A percentile compares a stretch with the other conserved stretches of the same genome.
These are phyloP conservation scores for Hyphopichia homilentoma DNA, from an alignment of 805 yeast species.

Conservation along the genomic window DNA sequence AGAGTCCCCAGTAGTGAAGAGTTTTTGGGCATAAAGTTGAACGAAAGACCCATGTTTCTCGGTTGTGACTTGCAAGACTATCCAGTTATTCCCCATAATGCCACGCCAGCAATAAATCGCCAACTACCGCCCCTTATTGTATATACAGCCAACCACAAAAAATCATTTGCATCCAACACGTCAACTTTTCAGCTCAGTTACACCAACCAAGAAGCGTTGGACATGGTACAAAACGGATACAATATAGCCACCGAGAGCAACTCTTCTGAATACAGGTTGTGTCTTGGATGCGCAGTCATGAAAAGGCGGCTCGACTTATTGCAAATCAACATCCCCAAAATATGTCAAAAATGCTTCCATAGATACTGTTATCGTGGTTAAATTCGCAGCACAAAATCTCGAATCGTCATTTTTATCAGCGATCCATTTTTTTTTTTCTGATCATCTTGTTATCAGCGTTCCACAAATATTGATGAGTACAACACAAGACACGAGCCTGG, in stretches of 20 bases:
- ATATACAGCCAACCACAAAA: conserved; percentile 45
- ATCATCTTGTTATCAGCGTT: too few relatives aligned
- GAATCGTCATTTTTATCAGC: background rate
- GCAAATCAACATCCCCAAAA: background rate
- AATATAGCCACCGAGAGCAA: conserved; percentile 46
- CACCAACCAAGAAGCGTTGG: conserved; percentile 35
- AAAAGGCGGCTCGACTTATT: conserved; percentile 48
- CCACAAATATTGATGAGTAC: background rate
- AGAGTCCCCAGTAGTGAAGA: conserved; percentile 27
- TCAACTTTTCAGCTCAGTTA: conserved; percentile 59
- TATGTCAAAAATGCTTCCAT: background rate
- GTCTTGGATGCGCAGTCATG: conserved; percentile 56
- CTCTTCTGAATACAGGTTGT: conserved; percentile 40
- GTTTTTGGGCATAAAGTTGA: conserved; percentile 15
- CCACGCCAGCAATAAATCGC: background rate
- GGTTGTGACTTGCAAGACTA: conserved; percentile 42
- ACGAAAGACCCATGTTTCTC: conserved; percentile 31
- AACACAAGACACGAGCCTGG: too few relatives aligned
- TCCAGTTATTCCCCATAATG: too few relatives aligned
- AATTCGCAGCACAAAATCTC: background rate
- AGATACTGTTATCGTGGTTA: conserved; percentile 1
- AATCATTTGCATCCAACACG: conserved; percentile 45
- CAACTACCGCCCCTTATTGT: conserved; percentile 44
- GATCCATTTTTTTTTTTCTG: background rate
- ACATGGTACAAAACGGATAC: conserved; percentile 51